phyloP scores from a whole-genome alignment of 2,329 filamentous ascomycete species.

The Trichophyton equinum region DNA sequence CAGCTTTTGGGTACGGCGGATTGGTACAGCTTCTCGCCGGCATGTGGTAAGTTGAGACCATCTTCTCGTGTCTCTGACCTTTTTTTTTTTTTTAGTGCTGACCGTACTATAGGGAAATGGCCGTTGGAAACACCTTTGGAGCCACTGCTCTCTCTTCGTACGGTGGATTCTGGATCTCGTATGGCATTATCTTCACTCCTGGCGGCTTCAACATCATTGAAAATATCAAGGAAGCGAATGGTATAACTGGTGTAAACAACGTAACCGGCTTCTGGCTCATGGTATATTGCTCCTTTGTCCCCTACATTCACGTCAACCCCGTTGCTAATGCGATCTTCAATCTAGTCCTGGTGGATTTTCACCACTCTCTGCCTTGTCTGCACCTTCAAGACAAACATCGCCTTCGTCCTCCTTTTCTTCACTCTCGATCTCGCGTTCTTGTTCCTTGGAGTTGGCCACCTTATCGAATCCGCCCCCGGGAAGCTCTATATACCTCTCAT shows the following conservation, averaged over 20 bases:
- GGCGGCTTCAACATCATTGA: conserved; percentile 50
- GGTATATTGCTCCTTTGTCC: conserved; percentile 24
- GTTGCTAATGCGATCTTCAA: conserved; percentile 9
- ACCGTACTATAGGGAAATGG: conserved; percentile 58
- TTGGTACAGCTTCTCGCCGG: conserved; percentile 67
- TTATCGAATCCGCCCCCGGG: conserved; percentile 38
- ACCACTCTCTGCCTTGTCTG: conserved; percentile 60
- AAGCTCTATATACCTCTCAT: conserved; percentile 40
- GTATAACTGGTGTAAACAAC: conserved; percentile 38
- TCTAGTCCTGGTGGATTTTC: conserved; percentile 68
- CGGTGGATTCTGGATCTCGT: conserved; percentile 71
- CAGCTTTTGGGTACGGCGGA: conserved; percentile 65
- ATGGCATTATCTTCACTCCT: conserved; percentile 59
- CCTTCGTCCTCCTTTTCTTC: conserved; percentile 68
- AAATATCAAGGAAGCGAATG: conserved; percentile 27
- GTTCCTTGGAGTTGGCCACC: conserved; percentile 53
- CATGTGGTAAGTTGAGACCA: conserved; percentile 56
- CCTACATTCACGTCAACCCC: not conserved
- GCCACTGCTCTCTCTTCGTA: conserved; percentile 70
- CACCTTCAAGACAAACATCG: conserved; percentile 64
- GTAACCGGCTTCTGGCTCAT: conserved; percentile 63
- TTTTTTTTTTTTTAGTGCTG: not conserved
- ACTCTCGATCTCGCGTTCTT: conserved; percentile 65
- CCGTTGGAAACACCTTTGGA: conserved; percentile 76
- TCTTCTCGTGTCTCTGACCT: not conserved